phyloP scores from a whole-genome alignment of 345 rosid genomes.

The Populus deltoides region DNA sequence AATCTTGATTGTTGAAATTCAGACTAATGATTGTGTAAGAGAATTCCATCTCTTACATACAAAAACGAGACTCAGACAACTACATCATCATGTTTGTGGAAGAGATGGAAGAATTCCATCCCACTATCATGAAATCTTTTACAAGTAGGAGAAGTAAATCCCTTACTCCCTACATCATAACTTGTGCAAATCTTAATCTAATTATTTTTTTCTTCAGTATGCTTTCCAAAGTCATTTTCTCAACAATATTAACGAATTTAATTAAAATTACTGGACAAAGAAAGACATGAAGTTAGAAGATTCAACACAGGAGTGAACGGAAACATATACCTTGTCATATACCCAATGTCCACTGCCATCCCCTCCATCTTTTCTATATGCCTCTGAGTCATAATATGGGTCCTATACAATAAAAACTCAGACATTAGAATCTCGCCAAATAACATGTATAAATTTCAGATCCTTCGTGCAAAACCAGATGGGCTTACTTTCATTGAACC shows the following conservation, averaged over 20 bases:
- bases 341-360: slow-evolving; percentile 90
- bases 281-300: background rate
- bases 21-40: no score
- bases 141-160: background rate
- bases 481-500: slow-evolving; percentile 69
- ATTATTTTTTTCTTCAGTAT: no score
- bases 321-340: slow-evolving; percentile 62
- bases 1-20: no score
- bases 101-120: background rate
- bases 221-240: no score
- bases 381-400: slow-evolving; percentile 88
- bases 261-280: background rate
- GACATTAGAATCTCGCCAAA: background rate
- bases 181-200: no score
- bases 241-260: no score
- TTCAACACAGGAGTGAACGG: background rate
- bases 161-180: no score
- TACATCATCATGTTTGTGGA: no score
- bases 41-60: no score
- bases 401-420: slow-evolving; percentile 39
- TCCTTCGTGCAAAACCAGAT: background rate
- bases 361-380: slow-evolving; percentile 81
- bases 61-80: no score
- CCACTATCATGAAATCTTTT: background rate
- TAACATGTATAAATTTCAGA: background rate